These are phyloP conservation scores for Metarhizium album DNA, from an alignment of 2,329 filamentous ascomycete genomes.

Conservation along the genomic window DNA sequence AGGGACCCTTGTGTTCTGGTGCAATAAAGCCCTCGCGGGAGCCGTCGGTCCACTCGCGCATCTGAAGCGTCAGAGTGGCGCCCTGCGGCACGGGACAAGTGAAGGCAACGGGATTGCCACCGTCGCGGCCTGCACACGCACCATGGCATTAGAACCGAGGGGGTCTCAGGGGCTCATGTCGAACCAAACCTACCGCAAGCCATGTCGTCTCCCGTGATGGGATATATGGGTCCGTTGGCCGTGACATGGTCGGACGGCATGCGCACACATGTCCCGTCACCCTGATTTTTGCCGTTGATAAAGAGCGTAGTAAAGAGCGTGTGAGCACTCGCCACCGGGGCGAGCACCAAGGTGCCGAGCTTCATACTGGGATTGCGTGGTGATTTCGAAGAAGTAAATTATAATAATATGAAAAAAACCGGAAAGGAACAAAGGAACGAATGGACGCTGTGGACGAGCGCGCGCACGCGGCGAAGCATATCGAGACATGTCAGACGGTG, in stretches of 20 bases:
- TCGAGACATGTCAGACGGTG: too few species aligned
- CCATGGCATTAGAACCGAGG: too few species aligned
- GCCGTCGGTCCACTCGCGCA: slow-evolving; percentile 49
- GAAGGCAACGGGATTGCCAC: slow-evolving; percentile 33
- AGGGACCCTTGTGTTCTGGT: slow-evolving; percentile 53
- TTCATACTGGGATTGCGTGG: slow-evolving; percentile 13
- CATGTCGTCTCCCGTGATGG: slow-evolving; percentile 51
- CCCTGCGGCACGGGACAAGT: slow-evolving; percentile 40
- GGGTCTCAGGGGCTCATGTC: too few species aligned
- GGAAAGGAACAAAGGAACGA: not conserved
- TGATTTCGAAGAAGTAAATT: slow-evolving; percentile 18
- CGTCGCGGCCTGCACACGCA: slow-evolving; percentile 28
- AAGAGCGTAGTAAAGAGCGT: slow-evolving; percentile 55
- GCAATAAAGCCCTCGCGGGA: slow-evolving; percentile 46
- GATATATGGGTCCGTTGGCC: slow-evolving; percentile 46
- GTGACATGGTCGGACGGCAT: slow-evolving; percentile 45
- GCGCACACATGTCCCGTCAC: slow-evolving; percentile 61
- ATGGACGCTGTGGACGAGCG: not conserved
- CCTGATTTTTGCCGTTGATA: slow-evolving; percentile 51
- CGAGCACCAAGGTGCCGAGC: slow-evolving; percentile 24
- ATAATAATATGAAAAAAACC: not conserved
- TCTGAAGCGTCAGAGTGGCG: slow-evolving; percentile 54
- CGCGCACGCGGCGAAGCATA: not conserved
- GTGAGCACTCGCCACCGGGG: slow-evolving; percentile 37
- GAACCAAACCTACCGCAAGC: slow-evolving; percentile 55